These are phyloP conservation scores for Panellus pusillus DNA, from an alignment of 768 basidiomycete genomes.

Conservation along the genomic window DNA sequence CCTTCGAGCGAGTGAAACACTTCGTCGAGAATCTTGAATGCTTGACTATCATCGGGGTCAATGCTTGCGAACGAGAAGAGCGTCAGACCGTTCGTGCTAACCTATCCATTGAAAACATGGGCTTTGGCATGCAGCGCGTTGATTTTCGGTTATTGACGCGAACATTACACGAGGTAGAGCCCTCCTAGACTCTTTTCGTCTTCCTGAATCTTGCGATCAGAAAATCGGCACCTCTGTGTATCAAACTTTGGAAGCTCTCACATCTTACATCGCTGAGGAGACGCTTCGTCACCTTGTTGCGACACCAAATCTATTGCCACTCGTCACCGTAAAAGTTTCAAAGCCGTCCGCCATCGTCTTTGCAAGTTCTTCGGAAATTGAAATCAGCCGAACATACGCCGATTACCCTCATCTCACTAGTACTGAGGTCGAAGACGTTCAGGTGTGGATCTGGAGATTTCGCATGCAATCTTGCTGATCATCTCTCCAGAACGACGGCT, in stretches of 20 bases:
- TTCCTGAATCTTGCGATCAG: slow-evolving; percentile 32
- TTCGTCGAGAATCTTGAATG: slow-evolving; percentile 45
- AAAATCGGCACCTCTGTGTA: slow-evolving; percentile 48
- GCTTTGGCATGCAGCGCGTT: slow-evolving; percentile 24
- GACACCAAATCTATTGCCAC: slow-evolving; percentile 19
- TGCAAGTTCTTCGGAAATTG: slow-evolving; percentile 64
- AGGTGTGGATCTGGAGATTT: background rate
- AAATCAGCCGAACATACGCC: slow-evolving; percentile 47
- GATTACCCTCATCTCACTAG: slow-evolving; percentile 32
- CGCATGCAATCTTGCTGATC: background rate
- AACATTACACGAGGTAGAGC: slow-evolving; percentile 35
- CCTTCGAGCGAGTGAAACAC: slow-evolving; percentile 21
- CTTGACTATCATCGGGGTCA: slow-evolving; percentile 64
- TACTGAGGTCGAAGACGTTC: background rate
- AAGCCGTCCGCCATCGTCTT: slow-evolving; percentile 74
- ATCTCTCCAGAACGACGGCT: background rate
- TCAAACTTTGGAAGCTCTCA: slow-evolving; percentile 71
- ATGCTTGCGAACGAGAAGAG: slow-evolving; percentile 62
- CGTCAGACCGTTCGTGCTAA: slow-evolving; percentile 60
- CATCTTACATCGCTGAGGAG: slow-evolving; percentile 51
- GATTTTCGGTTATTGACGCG: slow-evolving; percentile 44
- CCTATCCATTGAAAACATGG: slow-evolving; percentile 31
- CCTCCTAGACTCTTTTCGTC: background rate
- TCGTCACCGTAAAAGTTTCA: slow-evolving; percentile 56
- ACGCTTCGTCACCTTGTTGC: slow-evolving; percentile 36